Conservation (phyloP, 2,329 filamentous ascomycete genomes). For the Tolypocladium pustulatum region DNA sequence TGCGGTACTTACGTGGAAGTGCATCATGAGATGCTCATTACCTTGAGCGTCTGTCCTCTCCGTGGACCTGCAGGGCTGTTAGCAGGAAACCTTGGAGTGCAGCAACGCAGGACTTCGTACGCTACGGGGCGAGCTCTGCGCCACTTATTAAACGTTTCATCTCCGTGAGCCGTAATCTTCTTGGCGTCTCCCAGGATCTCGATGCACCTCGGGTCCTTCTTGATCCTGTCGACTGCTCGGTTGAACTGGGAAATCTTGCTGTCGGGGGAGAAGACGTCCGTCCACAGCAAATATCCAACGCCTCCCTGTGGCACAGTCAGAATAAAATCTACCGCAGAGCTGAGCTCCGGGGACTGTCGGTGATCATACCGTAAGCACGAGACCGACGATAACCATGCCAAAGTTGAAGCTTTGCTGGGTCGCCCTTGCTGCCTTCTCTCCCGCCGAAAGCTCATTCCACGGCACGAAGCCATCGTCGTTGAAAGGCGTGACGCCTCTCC, state of each 20-base stretch:
- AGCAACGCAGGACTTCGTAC: conserved; percentile 23
- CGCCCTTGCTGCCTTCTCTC: conserved; percentile 73
- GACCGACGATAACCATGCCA: conserved; percentile 61
- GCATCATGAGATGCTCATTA: conserved; percentile 71
- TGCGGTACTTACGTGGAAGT: conserved; percentile 58
- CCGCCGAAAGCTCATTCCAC: conserved; percentile 65
- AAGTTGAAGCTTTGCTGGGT: conserved; percentile 91
- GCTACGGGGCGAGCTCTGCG: conserved; percentile 52
- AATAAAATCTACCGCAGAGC: too few species aligned
- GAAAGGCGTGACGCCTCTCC: conserved; percentile 68
- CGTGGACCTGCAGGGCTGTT: conserved; percentile 41
- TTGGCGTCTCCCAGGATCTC: conserved; percentile 64
- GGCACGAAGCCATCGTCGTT: conserved; percentile 76
- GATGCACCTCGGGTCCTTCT: conserved; percentile 58
- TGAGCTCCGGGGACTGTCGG: background rate
- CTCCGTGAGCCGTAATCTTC: conserved; percentile 72
- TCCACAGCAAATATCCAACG: conserved; percentile 70
- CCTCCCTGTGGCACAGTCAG: conserved; percentile 41
- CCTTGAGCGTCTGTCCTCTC: conserved; percentile 62
- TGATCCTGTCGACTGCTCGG: conserved; percentile 70
- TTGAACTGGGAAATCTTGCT: conserved; percentile 86
- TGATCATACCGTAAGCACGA: conserved; percentile 60
- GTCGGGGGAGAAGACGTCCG: conserved; percentile 73
- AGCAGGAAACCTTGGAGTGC: conserved; percentile 10
- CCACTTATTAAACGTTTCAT: conserved; percentile 75